phyloP scores from a whole-genome alignment of 192 early-diverging fungal genomes.

The Geranomyces variabilis region DNA sequence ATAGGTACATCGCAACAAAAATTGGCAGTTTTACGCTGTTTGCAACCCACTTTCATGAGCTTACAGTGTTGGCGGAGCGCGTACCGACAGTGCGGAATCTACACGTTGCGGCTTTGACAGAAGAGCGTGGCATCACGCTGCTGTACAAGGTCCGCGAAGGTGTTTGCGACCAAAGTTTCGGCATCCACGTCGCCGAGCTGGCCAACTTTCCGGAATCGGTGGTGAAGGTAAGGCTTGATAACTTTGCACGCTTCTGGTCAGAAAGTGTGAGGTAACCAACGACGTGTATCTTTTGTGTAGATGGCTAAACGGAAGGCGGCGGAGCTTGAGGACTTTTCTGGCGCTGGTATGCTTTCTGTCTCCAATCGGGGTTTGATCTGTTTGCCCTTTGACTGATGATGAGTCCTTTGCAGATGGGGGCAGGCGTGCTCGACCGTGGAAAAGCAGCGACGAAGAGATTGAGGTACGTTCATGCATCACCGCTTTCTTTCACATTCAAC shows the following conservation, averaged over 20 bases:
- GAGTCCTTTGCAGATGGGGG: slow-evolving; percentile 12
- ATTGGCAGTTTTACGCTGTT: slow-evolving; percentile 80
- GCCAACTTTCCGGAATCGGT: slow-evolving; percentile 87
- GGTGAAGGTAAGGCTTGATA: slow-evolving; percentile 48
- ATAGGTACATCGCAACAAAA: slow-evolving; percentile 70
- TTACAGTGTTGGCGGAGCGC: slow-evolving; percentile 77
- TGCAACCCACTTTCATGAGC: slow-evolving; percentile 98
- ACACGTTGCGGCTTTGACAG: slow-evolving; percentile 79
- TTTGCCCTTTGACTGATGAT: too few species aligned
- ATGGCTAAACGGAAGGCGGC: slow-evolving; percentile 85
- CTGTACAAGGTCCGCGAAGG: slow-evolving; percentile 83
- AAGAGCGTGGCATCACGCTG: slow-evolving; percentile 68
- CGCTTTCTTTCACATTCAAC: slow-evolving; percentile 31
- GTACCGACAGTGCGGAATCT: slow-evolving; percentile 80
- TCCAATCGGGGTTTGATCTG: neutral
- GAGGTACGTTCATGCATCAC: slow-evolving; percentile 39
- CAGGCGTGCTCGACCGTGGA: slow-evolving; percentile 27
- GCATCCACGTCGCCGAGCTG: slow-evolving; percentile 96
- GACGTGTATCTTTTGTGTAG: too few species aligned
- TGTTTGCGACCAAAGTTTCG: slow-evolving; percentile 95
- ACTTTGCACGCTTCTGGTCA: neutral
- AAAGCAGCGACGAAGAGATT: slow-evolving; percentile 50
- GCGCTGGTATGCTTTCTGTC: slow-evolving; percentile 26
- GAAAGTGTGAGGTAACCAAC: neutral
- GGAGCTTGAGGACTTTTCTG: slow-evolving; percentile 82